phyloP scores from a whole-genome alignment of 805 yeast genomes.

The Yamadazyma laniorum region DNA sequence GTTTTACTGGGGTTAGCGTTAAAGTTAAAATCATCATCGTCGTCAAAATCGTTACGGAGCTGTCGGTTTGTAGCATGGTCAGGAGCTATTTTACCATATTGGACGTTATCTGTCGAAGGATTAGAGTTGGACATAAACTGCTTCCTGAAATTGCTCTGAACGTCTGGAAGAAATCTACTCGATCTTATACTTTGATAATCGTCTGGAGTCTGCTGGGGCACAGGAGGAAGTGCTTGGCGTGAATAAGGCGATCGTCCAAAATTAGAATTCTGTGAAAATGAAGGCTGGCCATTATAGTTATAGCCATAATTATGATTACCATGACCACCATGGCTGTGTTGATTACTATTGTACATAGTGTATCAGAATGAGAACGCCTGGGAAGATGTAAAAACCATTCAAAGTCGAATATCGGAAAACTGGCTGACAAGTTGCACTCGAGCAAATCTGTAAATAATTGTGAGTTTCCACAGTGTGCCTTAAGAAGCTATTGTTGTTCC shows the following conservation, averaged over 20 bases:
- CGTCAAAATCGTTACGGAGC: not conserved
- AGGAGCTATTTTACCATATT: too few relatives aligned
- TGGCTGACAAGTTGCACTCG: too few relatives aligned
- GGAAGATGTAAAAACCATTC: too few relatives aligned
- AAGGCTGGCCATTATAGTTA: not conserved
- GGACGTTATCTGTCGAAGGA: constrained; percentile 14
- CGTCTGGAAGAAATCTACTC: constrained; percentile 3
- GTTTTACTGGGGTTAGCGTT: not conserved
- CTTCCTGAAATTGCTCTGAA: constrained; percentile 10
- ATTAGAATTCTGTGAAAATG: not conserved
- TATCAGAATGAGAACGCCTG: too few relatives aligned
- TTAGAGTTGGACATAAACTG: constrained; percentile 21
- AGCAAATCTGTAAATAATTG: too few relatives aligned
- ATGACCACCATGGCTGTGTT: not conserved
- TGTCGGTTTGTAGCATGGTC: not conserved
- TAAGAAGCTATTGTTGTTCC: too few relatives aligned
- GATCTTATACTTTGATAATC: constrained; percentile 7
- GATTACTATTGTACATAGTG: not conserved
- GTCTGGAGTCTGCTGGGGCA: constrained; percentile 6
- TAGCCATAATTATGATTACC: not conserved
- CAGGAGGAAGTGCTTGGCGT: constrained; percentile 3
- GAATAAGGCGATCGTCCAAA: not conserved
- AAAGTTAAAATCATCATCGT: constrained; percentile 13
- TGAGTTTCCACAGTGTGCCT: too few relatives aligned
- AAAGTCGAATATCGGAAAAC: too few relatives aligned